Evolutionary conservation across 345 rosid species (phyloP).

Genomic region (Ceriops zippeliana): DNA sequence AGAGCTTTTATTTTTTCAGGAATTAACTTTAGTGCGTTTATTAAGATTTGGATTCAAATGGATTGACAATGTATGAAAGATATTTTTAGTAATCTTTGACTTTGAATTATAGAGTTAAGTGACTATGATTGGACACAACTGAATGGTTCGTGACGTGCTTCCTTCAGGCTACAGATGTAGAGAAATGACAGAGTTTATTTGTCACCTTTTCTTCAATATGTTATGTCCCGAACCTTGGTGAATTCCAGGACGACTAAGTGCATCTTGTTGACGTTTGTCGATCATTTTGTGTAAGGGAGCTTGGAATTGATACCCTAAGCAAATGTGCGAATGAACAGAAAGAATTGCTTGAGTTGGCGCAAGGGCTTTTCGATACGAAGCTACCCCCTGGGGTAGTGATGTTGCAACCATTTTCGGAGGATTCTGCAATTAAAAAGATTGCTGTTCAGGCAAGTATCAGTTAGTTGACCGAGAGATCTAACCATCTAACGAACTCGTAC

Average conservation of each 20-base stretch:
- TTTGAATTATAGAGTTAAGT: too few species aligned
- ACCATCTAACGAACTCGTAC: too few species aligned
- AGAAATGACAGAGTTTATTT: not conserved
- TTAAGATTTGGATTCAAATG: not conserved
- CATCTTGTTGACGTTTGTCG: slow-evolving; percentile 9
- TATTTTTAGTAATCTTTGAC: not conserved
- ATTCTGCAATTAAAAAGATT: slow-evolving; percentile 71
- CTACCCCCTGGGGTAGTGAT: slow-evolving; percentile 74
- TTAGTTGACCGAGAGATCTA: not conserved
- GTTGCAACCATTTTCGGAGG: slow-evolving; percentile 86
- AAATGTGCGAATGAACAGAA: slow-evolving; percentile 56
- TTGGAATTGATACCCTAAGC: slow-evolving; percentile 66
- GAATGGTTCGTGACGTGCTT: not conserved
- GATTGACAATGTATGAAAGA: slow-evolving; percentile 3
- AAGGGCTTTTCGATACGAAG: slow-evolving; percentile 83
- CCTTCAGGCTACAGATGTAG: slow-evolving; percentile 3
- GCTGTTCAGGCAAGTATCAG: slow-evolving; percentile 53
- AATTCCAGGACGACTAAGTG: slow-evolving; percentile 1
- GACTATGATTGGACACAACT: not conserved
- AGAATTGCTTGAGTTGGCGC: slow-evolving; percentile 73
- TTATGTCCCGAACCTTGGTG: not conserved
- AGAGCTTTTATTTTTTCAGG: too few species aligned
- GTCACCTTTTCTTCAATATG: not conserved
- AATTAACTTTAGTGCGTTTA: not conserved
- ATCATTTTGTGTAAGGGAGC: slow-evolving; percentile 50